Percentiles rank a stretch among this genome's conserved stretches.
Evolutionary conservation across 805 yeast genomes (phyloP).

Genomic region (Metschnikowia cerradonensis): DNA sequence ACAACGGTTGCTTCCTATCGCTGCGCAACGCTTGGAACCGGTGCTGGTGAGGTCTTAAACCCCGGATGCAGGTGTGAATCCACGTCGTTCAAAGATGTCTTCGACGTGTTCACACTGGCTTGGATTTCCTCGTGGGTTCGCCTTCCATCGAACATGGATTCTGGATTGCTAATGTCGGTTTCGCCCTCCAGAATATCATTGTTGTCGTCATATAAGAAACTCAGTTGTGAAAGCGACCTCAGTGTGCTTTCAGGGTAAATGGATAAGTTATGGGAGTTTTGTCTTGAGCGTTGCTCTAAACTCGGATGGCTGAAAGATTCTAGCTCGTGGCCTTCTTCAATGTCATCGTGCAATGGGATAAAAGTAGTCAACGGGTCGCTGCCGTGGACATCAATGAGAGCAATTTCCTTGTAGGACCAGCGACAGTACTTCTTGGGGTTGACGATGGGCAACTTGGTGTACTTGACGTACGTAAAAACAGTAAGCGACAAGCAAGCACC

Average conservation of each 20-base stretch:
- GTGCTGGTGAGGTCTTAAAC: not conserved
- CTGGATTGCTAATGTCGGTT: slow-evolving; percentile 35
- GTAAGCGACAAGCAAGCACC: slow-evolving; percentile 80
- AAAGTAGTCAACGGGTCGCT: slow-evolving; percentile 30
- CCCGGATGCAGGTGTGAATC: not conserved
- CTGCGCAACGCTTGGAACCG: not conserved
- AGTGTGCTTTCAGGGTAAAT: not conserved
- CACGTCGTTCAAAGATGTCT: slow-evolving; percentile 33
- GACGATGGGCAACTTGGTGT: slow-evolving; percentile 60
- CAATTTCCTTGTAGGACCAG: slow-evolving; percentile 54
- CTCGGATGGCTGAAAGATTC: slow-evolving; percentile 7
- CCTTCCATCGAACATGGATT: slow-evolving; percentile 34
- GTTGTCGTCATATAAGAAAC: slow-evolving; percentile 2
- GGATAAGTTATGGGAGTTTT: not conserved
- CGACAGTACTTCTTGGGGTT: slow-evolving; percentile 56
- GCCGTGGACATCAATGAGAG: slow-evolving; percentile 22
- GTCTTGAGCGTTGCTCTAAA: slow-evolving; percentile 9
- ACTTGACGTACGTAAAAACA: slow-evolving; percentile 66
- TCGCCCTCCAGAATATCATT: slow-evolving; percentile 19
- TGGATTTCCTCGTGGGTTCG: slow-evolving; percentile 23
- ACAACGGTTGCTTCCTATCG: not conserved
- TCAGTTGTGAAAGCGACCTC: slow-evolving; percentile 5
- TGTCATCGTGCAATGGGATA: slow-evolving; percentile 13
- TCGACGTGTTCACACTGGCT: slow-evolving; percentile 30
- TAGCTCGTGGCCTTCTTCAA: slow-evolving; percentile 8